phyloP scores from a whole-genome alignment of 1,139 yeast genomes.

The Suhomyces bribrorum region DNA sequence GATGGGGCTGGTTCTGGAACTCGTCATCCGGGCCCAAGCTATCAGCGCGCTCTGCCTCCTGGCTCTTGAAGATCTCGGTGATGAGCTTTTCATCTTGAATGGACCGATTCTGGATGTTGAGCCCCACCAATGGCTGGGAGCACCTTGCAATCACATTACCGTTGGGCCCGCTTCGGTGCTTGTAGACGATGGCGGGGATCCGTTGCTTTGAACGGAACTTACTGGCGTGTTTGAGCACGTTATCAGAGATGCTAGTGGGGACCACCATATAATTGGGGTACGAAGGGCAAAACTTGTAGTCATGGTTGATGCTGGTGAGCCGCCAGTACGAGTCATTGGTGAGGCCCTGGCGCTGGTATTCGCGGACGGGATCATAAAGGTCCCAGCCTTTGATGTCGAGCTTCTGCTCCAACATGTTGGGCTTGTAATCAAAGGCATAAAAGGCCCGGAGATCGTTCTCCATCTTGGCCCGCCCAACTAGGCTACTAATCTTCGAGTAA shows the following conservation, averaged over 20 bases:
- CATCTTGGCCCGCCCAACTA: constrained; percentile 48
- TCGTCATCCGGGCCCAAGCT: constrained; percentile 21
- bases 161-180: constrained; percentile 57
- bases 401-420: constrained; percentile 63
- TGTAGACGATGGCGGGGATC: constrained; percentile 80
- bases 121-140: constrained; percentile 90
- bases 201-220: constrained; percentile 84
- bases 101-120: constrained; percentile 78
- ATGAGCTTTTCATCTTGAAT: constrained; percentile 87
- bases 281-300: constrained; percentile 70
- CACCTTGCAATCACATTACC: constrained; percentile 84
- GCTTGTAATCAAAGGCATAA: constrained; percentile 52
- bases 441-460: constrained; percentile 44
- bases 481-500: constrained; percentile 65
- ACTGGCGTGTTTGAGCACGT: constrained; percentile 77
- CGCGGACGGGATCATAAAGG: constrained; percentile 61
- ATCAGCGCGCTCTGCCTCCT: constrained; percentile 33
- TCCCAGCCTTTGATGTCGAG: constrained; percentile 66
- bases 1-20: constrained; percentile 44
- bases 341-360: constrained; percentile 68
- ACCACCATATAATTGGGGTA: constrained; percentile 72
- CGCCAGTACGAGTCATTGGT: constrained; percentile 59
- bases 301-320: constrained; percentile 59
- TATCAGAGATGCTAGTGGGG: constrained; percentile 77
- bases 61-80: constrained; percentile 64